Evolutionary conservation across 1,284 basidiomycete species (phyloP).

Genomic region (Ceratobasidium sp.): DNA sequence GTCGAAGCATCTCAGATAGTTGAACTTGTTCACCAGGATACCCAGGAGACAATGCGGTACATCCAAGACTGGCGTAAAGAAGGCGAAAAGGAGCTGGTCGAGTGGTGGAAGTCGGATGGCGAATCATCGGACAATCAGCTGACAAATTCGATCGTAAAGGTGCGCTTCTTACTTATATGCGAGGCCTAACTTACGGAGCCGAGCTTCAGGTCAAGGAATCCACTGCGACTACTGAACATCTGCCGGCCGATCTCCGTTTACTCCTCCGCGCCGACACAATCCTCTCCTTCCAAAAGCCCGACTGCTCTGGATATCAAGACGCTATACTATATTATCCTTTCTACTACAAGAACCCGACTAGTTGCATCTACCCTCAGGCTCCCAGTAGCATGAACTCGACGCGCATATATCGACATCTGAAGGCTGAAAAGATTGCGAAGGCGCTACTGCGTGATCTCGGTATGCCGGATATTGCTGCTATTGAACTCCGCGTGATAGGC

Average conservation of each 20-base stretch:
- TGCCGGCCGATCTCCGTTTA: not conserved
- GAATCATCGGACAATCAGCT: too few relatives aligned
- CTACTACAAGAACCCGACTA: not conserved
- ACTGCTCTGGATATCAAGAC: not conserved
- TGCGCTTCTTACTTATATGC: too few relatives aligned
- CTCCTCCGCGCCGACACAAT: slow-evolving; percentile 28
- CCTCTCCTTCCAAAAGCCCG: not conserved
- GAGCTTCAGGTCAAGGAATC: not conserved
- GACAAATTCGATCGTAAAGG: too few relatives aligned
- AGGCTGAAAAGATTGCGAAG: not conserved
- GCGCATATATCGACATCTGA: slow-evolving; percentile 13
- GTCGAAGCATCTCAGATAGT: not conserved
- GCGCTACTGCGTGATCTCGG: not conserved
- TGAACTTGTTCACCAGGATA: not conserved
- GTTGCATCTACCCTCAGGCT: not conserved
- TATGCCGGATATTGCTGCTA: slow-evolving; percentile 7
- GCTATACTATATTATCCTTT: not conserved
- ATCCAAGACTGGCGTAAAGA: not conserved
- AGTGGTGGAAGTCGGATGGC: not conserved
- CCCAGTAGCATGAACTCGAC: not conserved
- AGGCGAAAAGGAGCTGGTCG: not conserved
- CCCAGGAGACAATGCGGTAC: too few relatives aligned
- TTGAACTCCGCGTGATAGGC: not conserved
- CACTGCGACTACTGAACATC: not conserved
- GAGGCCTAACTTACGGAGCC: too few relatives aligned